Evolutionary conservation across 805 yeast species (phyloP).

Genomic region (Ogataea minuta): DNA sequence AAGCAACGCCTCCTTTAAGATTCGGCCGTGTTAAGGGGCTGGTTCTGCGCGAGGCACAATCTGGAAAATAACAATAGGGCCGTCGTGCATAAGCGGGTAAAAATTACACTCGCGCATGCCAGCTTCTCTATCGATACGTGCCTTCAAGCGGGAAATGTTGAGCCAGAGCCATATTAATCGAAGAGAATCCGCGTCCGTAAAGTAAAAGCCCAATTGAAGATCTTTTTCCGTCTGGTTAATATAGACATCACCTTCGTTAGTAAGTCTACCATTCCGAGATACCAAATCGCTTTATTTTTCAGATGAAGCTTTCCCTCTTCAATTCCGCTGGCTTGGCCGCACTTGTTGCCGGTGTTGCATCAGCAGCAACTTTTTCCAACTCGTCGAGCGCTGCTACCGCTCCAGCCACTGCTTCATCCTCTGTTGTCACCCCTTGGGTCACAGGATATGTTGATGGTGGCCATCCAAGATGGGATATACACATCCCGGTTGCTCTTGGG

Average conservation of each 20-base stretch:
- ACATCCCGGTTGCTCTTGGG: constrained; percentile 18
- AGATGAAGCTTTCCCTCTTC: constrained; percentile 23
- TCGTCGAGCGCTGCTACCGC: constrained; percentile 18
- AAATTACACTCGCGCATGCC: too few relatives aligned
- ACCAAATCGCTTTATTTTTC: not conserved
- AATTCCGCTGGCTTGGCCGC: constrained; percentile 18
- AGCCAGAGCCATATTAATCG: too few relatives aligned
- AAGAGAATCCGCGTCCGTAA: not conserved
- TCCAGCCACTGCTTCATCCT: constrained; percentile 6
- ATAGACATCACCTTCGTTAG: constrained; percentile 19
- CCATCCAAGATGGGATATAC: constrained; percentile 21
- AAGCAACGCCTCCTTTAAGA: too few relatives aligned
- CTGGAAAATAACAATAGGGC: too few relatives aligned
- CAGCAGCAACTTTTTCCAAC: constrained; percentile 23
- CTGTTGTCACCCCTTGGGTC: constrained; percentile 19
- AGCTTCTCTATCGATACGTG: too few relatives aligned
- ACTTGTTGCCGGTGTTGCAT: constrained; percentile 16
- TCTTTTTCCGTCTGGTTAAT: constrained; percentile 4
- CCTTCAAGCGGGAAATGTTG: too few relatives aligned
- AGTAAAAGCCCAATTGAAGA: constrained; percentile 5
- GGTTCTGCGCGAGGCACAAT: too few relatives aligned
- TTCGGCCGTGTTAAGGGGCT: too few relatives aligned
- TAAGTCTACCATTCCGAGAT: constrained; percentile 6
- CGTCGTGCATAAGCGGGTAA: too few relatives aligned
- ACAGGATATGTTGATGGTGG: constrained; percentile 17